A percentile compares a stretch with the other conserved stretches of the same genome.
Conservation (phyloP, 345 rosid species). For the Cardamine occulta region DNA sequence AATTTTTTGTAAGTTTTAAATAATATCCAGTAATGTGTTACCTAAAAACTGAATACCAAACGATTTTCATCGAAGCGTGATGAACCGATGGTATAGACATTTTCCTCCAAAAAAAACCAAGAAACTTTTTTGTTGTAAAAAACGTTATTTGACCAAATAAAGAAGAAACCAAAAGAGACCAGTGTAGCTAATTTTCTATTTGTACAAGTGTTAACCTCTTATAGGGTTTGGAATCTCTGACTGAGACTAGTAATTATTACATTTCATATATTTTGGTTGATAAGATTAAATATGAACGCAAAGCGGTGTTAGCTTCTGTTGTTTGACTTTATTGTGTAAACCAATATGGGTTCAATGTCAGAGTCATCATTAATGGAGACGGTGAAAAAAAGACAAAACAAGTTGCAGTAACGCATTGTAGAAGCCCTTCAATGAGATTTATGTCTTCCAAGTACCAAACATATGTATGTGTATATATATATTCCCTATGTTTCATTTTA, state of each 20-base stretch:
- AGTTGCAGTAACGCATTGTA: slow-evolving; percentile 32
- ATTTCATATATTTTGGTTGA: background rate
- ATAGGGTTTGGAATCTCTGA: background rate
- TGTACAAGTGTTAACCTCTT: background rate
- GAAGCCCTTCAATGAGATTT: slow-evolving; percentile 14
- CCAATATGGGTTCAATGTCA: slow-evolving; percentile 31
- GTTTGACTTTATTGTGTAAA: slow-evolving; percentile 30
- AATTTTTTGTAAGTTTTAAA: no score
- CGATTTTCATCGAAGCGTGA: background rate
- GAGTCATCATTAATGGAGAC: slow-evolving; percentile 32
- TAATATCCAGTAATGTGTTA: background rate
- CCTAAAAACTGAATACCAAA: no score
- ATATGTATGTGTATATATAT: background rate
- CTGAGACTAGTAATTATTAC: background rate
- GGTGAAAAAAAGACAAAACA: slow-evolving; percentile 9
- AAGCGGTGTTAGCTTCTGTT: slow-evolving; percentile 23
- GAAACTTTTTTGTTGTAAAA: background rate
- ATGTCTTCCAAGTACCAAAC: slow-evolving; percentile 30
- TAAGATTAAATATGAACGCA: slow-evolving; percentile 17
- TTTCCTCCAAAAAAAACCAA: background rate
- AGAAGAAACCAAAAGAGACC: background rate
- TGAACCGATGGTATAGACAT: background rate
- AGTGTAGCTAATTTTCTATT: background rate
- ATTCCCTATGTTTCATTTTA: no score
- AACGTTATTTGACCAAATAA: background rate